phyloP scores from a whole-genome alignment of 495 filamentous ascomycete genomes.

The Penicillium cinerascens region DNA sequence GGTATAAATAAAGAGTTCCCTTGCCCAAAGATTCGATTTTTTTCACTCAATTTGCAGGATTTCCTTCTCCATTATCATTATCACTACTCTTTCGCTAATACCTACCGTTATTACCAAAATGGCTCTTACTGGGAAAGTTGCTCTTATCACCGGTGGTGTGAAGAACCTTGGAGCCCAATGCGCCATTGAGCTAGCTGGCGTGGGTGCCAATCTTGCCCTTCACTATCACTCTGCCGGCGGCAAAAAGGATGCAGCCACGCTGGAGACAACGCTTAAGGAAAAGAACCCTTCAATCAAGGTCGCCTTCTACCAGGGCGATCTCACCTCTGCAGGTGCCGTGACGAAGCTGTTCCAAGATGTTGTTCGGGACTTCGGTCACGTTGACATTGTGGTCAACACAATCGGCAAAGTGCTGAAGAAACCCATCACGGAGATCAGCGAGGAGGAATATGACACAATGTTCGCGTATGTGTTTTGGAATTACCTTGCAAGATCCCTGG shows the following conservation, averaged over 20 bases:
- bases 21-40: neutral
- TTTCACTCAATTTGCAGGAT: neutral
- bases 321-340: slow-evolving; percentile 30
- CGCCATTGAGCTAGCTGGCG: slow-evolving; percentile 24
- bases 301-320: slow-evolving; percentile 28
- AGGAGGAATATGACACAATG: slow-evolving; percentile 47
- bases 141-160: slow-evolving; percentile 44
- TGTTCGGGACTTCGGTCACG: slow-evolving; percentile 32
- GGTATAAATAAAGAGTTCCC: neutral
- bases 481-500: neutral
- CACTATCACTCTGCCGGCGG: slow-evolving; percentile 31
- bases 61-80: neutral
- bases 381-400: slow-evolving; percentile 55
- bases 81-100: neutral
- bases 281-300: slow-evolving; percentile 28
- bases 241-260: slow-evolving; percentile 21
- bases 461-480: slow-evolving; percentile 28
- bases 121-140: slow-evolving; percentile 44
- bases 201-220: slow-evolving; percentile 30
- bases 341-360: slow-evolving; percentile 30
- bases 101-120: slow-evolving; percentile 9
- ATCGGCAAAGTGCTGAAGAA: slow-evolving; percentile 46
- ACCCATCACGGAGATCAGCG: slow-evolving; percentile 46
- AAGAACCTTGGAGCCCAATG: slow-evolving; percentile 36
- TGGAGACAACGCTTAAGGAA: slow-evolving; percentile 28